These are phyloP conservation scores for Phytophthora pinifolia DNA, from an alignment of 352 stramenopile species.

Conservation along the genomic window DNA sequence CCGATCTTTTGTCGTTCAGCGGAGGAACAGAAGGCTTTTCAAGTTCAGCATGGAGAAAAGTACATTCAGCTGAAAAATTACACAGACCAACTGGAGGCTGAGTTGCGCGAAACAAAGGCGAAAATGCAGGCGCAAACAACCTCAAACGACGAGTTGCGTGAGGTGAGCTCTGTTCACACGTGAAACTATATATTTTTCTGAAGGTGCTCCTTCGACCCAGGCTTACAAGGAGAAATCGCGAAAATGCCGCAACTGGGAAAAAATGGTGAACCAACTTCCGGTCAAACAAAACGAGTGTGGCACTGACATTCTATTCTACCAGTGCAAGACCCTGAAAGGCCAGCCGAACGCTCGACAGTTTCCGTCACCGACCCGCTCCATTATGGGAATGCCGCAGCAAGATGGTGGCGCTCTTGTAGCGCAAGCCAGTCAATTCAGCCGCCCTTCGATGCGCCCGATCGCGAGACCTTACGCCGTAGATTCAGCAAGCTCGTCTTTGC, in stretches of 20 bases:
- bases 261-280: conserved; percentile 52
- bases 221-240: conserved; percentile 87
- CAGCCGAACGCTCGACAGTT: conserved; percentile 53
- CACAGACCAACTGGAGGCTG: conserved; percentile 81
- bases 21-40: conserved; percentile 80
- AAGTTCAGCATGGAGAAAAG: conserved; percentile 81
- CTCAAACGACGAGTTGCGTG: conserved; percentile 79
- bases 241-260: conserved; percentile 89
- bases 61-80: conserved; percentile 89
- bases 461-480: conserved; percentile 29
- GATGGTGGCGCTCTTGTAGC: conserved; percentile 25
- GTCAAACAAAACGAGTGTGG: not conserved
- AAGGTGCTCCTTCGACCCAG: conserved; percentile 23
- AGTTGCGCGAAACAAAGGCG: conserved; percentile 77
- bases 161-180: conserved; percentile 34
- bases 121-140: conserved; percentile 71
- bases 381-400: conserved; percentile 35
- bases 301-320: conserved; percentile 7
- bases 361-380: conserved; percentile 56
- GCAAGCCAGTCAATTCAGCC: conserved; percentile 47
- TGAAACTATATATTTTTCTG: not conserved
- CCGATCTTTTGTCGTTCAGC: conserved; percentile 26
- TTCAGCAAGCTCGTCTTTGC: conserved; percentile 24
- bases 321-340: conserved; percentile 76
- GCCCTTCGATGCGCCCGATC: conserved; percentile 44